These are phyloP conservation scores for Suillus brevipes DNA, from an alignment of 768 basidiomycete genomes.

Conservation along the genomic window DNA sequence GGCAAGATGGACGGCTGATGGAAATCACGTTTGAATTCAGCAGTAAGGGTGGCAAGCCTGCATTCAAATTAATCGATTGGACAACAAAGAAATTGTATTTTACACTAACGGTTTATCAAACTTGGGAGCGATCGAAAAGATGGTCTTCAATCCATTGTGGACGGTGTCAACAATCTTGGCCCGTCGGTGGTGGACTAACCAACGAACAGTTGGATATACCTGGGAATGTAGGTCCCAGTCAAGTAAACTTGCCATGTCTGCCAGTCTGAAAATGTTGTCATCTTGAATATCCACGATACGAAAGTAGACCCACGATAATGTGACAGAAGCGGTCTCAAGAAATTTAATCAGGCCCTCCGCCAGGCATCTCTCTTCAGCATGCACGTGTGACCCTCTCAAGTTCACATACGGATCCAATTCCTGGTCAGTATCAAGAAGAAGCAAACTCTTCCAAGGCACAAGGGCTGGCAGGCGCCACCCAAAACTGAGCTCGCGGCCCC, in stretches of 20 bases:
- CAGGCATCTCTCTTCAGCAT: conserved; percentile 62
- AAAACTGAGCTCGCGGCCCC: conserved; percentile 68
- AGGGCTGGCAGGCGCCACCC: conserved; percentile 76
- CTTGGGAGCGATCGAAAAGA: conserved; percentile 73
- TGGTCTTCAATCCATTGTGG: conserved; percentile 74
- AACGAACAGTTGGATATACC: conserved; percentile 87
- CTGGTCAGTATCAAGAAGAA: conserved; percentile 66
- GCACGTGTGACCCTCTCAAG: conserved; percentile 57
- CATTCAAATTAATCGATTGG: conserved; percentile 7
- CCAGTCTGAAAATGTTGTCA: conserved; percentile 46
- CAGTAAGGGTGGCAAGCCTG: conserved; percentile 43
- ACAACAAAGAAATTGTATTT: conserved; percentile 4
- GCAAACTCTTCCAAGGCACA: conserved; percentile 88
- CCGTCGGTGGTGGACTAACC: conserved; percentile 87
- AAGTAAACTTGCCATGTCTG: conserved; percentile 75
- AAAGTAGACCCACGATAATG: conserved; percentile 61
- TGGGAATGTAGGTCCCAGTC: conserved; percentile 85
- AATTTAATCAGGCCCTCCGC: conserved; percentile 76
- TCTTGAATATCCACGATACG: not conserved
- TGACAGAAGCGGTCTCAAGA: conserved; percentile 70
- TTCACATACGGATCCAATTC: conserved; percentile 61
- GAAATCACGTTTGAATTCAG: conserved; percentile 65
- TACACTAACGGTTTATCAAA: conserved; percentile 59
- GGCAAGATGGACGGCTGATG: conserved; percentile 59
- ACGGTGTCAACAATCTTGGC: conserved; percentile 89